Conservation (phyloP, 140 eudicot species). For the Artemisia princeps region DNA sequence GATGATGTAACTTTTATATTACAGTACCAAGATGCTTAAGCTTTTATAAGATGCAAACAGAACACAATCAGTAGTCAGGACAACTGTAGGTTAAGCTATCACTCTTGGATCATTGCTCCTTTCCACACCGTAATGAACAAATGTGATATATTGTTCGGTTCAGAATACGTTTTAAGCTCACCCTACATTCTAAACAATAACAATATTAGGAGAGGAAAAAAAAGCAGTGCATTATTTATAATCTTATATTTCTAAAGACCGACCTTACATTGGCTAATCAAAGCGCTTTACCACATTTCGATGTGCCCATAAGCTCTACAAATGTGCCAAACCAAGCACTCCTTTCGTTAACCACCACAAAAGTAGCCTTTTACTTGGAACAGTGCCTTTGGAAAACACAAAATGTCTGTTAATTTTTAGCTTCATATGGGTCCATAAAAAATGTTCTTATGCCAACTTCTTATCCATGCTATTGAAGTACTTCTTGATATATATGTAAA, state of each 20-base stretch:
- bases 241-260: not conserved
- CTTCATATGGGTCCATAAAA: no score
- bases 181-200: slow-evolving; percentile 31
- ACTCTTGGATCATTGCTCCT: slow-evolving; percentile 53
- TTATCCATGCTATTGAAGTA: no score
- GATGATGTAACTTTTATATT: not conserved
- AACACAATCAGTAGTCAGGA: slow-evolving; percentile 75
- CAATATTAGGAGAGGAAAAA: no score
- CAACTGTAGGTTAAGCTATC: slow-evolving; percentile 63
- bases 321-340: no score
- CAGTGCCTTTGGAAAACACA: no score
- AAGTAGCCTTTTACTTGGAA: no score
- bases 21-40: slow-evolving; percentile 27
- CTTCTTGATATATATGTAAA: no score
- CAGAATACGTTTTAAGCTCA: slow-evolving; percentile 66
- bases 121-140: slow-evolving; percentile 64
- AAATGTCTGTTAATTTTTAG: no score
- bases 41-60: slow-evolving; percentile 51
- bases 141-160: slow-evolving; percentile 49
- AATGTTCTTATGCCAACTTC: no score
- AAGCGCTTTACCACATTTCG: no score
- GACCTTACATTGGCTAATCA: slow-evolving; percentile 87
- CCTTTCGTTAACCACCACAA: no score
- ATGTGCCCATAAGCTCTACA: no score
- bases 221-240: not conserved